Base-by-base conservation (phyloP, 2,329 filamentous ascomycete species). In the Botrytis porri region DNA sequence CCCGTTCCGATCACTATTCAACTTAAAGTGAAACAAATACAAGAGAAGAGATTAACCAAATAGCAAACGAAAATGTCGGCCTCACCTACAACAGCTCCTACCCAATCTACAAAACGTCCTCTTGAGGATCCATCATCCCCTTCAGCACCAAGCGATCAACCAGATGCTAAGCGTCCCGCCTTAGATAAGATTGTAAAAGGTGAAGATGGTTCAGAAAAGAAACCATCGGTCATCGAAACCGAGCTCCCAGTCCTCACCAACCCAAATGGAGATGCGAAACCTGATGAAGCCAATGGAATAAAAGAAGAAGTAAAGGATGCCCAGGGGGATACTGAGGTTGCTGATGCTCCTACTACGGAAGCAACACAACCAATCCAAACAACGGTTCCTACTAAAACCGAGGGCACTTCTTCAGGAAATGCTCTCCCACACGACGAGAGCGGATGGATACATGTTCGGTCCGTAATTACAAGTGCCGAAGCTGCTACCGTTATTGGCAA, bases 401-500 rank as follows among this genome's bases (percentile, higher is more conserved):
- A 76, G 25, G 75, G 73, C 62, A 74, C 77, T n/a, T 65, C 70
- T 18, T 74, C 76, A 57, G 77, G 77, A 80, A 80, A 83, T 85
- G 82, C 83, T 86, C 75, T 87, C 85, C 80, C 90, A 64, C 91
- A 96, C 79, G 96, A 99, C 81, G 96, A 99, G 85, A 94, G 93
- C 65, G 91, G 91, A 64, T 99, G 96, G 95, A 95, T 99, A 78
- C 96, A 99, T 82, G 93, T 99, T 79, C 93, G 96, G 78, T 94
- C 96, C 72, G 95, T 98, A 79, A 99, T 99, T 79, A 97, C 95
- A 70, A 99, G 95, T 83, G 94, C 94, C 63, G 96, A 99, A 84
- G 96, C 96, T 77, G 96, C 96, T 57, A 99, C 96, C 66, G 94
- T 98, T 77, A 99, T 99, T 83, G 96, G 96, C 81, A 99, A 99